Evolutionary conservation across 176 grass and related monocot species (phyloP).

Genomic region (Triticum dicoccoides): DNA sequence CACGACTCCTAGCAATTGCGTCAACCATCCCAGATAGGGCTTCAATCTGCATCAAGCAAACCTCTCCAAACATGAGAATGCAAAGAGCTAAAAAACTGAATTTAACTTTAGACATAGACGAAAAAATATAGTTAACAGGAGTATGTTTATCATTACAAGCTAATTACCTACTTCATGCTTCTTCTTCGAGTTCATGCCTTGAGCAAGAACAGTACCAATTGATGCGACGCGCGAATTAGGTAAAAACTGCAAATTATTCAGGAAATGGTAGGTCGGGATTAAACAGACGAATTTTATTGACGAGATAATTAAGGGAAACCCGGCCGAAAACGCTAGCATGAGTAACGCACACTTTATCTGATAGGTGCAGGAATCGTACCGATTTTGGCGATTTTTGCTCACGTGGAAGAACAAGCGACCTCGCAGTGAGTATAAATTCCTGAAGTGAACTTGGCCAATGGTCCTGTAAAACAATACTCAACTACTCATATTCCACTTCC

Average conservation of each 20-base stretch:
- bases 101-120: neutral
- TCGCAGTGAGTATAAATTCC: slow-evolving; percentile 57
- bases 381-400: slow-evolving; percentile 47
- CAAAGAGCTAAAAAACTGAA: neutral
- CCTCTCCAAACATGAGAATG: slow-evolving; percentile 13
- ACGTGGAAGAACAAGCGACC: slow-evolving; percentile 58
- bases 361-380: slow-evolving; percentile 40
- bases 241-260: slow-evolving; percentile 48
- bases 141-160: neutral
- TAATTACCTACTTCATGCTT: slow-evolving; percentile 89
- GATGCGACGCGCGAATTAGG: slow-evolving; percentile 49
- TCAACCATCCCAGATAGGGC: slow-evolving; percentile 58
- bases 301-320: neutral
- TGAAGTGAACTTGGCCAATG: slow-evolving; percentile 65
- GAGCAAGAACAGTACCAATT: slow-evolving; percentile 78
- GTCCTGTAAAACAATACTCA: slow-evolving; percentile 39
- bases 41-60: slow-evolving; percentile 55
- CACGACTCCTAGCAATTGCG: slow-evolving; percentile 39
- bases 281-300: neutral
- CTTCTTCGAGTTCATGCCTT: slow-evolving; percentile 97
- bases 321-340: neutral
- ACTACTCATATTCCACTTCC: neutral
- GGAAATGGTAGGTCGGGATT: neutral
- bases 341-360: neutral
- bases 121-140: neutral